Evolutionary conservation across 495 filamentous ascomycete species (phyloP).

Genomic region (Aspergillus steynii): DNA sequence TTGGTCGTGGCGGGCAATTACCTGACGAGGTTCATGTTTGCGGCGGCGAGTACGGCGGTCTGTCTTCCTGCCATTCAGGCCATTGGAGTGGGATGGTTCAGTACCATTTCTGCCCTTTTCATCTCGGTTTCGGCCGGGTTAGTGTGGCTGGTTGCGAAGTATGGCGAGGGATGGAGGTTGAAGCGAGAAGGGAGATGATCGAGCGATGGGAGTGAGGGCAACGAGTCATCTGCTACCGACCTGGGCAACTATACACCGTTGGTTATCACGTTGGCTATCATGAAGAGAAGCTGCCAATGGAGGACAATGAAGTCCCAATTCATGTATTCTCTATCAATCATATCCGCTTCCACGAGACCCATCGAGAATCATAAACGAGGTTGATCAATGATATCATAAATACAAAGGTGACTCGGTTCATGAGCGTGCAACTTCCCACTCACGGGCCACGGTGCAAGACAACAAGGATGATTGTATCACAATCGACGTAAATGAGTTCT

Average conservation of each 20-base stretch:
- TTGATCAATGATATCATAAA: background rate
- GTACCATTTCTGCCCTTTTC: constrained; percentile 54
- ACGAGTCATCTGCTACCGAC: no score
- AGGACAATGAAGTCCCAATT: constrained; percentile 20
- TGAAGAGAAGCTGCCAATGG: background rate
- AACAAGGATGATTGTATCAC: constrained; percentile 4
- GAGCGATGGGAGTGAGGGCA: no score
- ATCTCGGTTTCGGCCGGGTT: constrained; percentile 42
- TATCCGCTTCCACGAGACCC: background rate
- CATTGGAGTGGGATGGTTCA: constrained; percentile 65
- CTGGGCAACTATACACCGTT: no score
- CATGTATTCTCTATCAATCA: constrained; percentile 1
- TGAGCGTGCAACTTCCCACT: background rate
- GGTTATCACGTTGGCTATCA: no score
- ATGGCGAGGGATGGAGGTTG: constrained; percentile 49
- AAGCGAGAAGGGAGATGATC: no score
- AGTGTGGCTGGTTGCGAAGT: constrained; percentile 46
- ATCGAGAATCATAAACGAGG: background rate
- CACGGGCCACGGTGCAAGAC: background rate
- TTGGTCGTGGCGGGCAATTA: constrained; percentile 77
- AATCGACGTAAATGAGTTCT: constrained; percentile 3
- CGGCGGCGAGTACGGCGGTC: constrained; percentile 62
- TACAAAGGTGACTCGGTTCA: background rate
- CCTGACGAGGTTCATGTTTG: constrained; percentile 68
- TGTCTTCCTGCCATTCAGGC: constrained; percentile 63